Evolutionary conservation across 768 basidiomycete genomes (phyloP).

Genomic region (Lentinus brumalis): DNA sequence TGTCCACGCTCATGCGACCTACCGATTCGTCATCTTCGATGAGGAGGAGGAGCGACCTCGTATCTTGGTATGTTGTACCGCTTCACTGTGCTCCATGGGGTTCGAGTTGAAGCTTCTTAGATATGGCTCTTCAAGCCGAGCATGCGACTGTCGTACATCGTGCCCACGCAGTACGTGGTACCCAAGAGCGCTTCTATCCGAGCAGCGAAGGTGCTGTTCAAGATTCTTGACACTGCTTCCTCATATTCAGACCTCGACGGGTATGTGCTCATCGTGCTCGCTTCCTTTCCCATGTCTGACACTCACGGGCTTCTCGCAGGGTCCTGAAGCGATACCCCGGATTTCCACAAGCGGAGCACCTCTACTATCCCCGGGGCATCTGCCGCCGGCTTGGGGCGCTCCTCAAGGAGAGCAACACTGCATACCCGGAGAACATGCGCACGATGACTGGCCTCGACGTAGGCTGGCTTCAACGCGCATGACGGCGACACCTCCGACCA

Average conservation of each 20-base stretch:
- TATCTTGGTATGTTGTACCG: constrained; percentile 61
- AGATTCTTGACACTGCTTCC: constrained; percentile 66
- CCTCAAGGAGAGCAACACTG: constrained; percentile 74
- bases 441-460: constrained; percentile 82
- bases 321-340: constrained; percentile 73
- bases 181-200: constrained; percentile 63
- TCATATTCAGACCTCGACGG: constrained; percentile 52
- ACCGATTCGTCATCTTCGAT: constrained; percentile 87
- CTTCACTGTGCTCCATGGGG: neutral
- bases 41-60: constrained; percentile 82
- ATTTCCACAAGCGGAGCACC: constrained; percentile 85
- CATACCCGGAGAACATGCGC: constrained; percentile 76
- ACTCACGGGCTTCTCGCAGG: constrained; percentile 33
- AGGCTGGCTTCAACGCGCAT: constrained; percentile 64
- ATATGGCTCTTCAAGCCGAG: constrained; percentile 95
- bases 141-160: constrained; percentile 76
- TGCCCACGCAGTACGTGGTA: constrained; percentile 53
- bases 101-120: constrained; percentile 38
- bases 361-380: constrained; percentile 79
- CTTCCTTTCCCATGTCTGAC: neutral
- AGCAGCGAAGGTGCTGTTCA: constrained; percentile 86
- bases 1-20: constrained; percentile 89
- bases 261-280: constrained; percentile 37
- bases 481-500: neutral
- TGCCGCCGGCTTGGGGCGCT: constrained; percentile 70